These are phyloP conservation scores for Martensiomyces pterosporus DNA, from an alignment of 192 early-diverging fungal species.

Conservation along the genomic window DNA sequence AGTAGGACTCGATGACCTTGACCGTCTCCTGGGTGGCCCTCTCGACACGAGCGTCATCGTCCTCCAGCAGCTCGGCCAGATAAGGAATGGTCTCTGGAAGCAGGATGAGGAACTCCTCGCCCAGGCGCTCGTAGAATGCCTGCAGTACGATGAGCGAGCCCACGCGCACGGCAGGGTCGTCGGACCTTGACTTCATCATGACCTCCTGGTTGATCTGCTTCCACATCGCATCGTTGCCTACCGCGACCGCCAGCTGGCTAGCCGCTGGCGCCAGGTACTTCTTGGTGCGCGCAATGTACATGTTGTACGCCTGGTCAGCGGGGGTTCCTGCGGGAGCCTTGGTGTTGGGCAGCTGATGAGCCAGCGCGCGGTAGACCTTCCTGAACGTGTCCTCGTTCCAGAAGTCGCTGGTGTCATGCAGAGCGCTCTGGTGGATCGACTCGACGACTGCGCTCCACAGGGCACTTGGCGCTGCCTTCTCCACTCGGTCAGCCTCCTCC, in stretches of 20 bases:
- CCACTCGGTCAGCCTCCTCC: conserved; percentile 36
- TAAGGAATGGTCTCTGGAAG: conserved; percentile 94
- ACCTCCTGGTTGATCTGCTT: conserved; percentile 82
- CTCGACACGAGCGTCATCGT: conserved; percentile 84
- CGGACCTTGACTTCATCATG: conserved; percentile 72
- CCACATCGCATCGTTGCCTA: conserved; percentile 77
- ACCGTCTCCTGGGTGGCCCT: conserved; percentile 74
- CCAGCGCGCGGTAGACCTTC: conserved; percentile 66
- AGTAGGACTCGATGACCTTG: conserved; percentile 78
- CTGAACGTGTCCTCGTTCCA: conserved; percentile 73
- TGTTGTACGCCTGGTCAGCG: conserved; percentile 14
- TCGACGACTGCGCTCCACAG: conserved; percentile 73
- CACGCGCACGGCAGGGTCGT: conserved; percentile 64
- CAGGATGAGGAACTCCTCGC: conserved; percentile 90
- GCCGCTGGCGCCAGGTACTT: conserved; percentile 69
- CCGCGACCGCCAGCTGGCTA: conserved; percentile 74
- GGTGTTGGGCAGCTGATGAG: conserved; percentile 70
- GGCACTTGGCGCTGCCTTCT: conserved; percentile 47
- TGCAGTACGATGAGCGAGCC: conserved; percentile 66
- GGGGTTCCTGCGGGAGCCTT: conserved; percentile 9
- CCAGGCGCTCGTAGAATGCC: conserved; percentile 79
- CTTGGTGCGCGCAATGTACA: conserved; percentile 55
- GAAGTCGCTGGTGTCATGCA: conserved; percentile 62
- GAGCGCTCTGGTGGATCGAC: conserved; percentile 61
- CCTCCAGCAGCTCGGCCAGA: conserved; percentile 93